Evolutionary conservation across 1,284 basidiomycete genomes (phyloP).

Genomic region (Cutaneotrichosporon cutaneum): DNA sequence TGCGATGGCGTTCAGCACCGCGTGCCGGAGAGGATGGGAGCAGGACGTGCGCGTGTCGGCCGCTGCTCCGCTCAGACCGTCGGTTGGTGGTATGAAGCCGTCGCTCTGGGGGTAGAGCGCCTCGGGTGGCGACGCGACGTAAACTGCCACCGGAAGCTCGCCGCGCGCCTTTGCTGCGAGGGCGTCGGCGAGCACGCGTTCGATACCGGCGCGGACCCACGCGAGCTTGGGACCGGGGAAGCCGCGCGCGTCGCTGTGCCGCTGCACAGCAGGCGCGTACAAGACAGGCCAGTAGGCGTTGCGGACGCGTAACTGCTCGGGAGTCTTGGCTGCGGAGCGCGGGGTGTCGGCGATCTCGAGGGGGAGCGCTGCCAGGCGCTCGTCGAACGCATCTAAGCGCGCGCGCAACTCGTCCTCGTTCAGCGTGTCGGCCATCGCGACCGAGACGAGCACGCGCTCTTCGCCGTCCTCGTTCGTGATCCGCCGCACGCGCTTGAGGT

Average conservation of each 20-base stretch:
- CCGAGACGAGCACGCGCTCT: constrained; percentile 28
- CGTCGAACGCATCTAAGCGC: constrained; percentile 48
- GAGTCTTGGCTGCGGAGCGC: constrained; percentile 66
- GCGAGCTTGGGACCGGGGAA: constrained; percentile 66
- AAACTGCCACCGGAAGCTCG: constrained; percentile 75
- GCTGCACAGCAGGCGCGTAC: constrained; percentile 67
- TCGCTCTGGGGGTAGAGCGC: constrained; percentile 49
- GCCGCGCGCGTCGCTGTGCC: constrained; percentile 56
- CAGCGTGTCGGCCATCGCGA: constrained; percentile 37
- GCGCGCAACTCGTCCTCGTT: constrained; percentile 27
- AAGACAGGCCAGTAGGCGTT: constrained; percentile 76
- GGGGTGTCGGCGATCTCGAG: constrained; percentile 69
- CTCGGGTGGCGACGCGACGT: constrained; percentile 65
- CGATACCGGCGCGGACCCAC: constrained; percentile 74
- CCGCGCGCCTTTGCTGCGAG: constrained; percentile 55
- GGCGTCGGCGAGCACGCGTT: constrained; percentile 59
- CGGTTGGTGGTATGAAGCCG: constrained; percentile 57
- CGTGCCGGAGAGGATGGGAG: constrained; percentile 75
- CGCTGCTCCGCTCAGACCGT: constrained; percentile 52
- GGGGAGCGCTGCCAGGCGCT: constrained; percentile 52
- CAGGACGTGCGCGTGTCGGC: constrained; percentile 68
- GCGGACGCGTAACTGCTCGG: constrained; percentile 66
- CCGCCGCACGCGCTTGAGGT: constrained; percentile 70
- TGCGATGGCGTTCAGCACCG: constrained; percentile 73
- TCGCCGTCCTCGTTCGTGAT: constrained; percentile 8